These are phyloP conservation scores for Thelonectria blattea DNA, from an alignment of 2,329 filamentous ascomycete species.

Conservation along the genomic window DNA sequence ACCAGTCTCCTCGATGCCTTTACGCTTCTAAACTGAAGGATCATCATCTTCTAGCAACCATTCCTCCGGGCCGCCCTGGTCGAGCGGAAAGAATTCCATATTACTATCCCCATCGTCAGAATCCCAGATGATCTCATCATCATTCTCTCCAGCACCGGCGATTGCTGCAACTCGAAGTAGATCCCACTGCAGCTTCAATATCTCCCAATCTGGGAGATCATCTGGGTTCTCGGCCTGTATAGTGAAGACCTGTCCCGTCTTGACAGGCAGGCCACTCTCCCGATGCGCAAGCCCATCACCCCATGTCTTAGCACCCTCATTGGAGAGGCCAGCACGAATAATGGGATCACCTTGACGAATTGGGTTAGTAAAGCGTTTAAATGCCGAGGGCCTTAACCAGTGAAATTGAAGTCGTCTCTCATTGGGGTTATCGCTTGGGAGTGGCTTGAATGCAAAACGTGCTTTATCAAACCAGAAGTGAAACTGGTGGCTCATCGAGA, in stretches of 20 bases:
- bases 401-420: not conserved
- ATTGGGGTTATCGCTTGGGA: not conserved
- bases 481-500: not conserved
- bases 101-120: too few relatives aligned
- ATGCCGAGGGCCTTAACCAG: not conserved
- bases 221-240: not conserved
- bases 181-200: conserved; percentile 13
- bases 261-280: not conserved
- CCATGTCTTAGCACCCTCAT: not conserved
- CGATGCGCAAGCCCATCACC: not conserved
- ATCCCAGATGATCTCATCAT: not conserved
- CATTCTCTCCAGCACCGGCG: not conserved
- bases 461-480: not conserved
- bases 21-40: too few relatives aligned
- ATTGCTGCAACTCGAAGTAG: conserved; percentile 5
- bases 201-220: conserved; percentile 1
- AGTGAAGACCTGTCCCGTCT: conserved; percentile 7
- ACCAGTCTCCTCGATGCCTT: too few relatives aligned
- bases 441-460: not conserved
- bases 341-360: not conserved
- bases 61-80: too few relatives aligned
- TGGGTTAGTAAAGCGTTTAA: not conserved
- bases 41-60: too few relatives aligned
- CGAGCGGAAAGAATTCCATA: too few relatives aligned
- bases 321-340: not conserved